Evolutionary conservation across 140 eudicot genomes (phyloP).

Genomic region (Stevia rebaudiana): DNA sequence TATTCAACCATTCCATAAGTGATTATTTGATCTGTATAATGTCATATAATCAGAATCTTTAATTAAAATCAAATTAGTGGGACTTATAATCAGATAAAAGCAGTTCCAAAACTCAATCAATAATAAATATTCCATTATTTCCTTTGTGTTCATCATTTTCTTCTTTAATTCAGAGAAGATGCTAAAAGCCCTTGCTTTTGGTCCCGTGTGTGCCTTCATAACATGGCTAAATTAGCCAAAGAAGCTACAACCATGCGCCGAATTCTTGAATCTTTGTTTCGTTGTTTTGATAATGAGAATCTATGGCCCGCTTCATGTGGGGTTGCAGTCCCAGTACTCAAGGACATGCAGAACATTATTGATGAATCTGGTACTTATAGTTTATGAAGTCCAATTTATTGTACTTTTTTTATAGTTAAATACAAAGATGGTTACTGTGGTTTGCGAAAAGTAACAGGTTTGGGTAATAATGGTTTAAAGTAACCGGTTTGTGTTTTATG

Average conservation of each 20-base stretch:
- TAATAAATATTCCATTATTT: not conserved
- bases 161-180: conserved; percentile 46
- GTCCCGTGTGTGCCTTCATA: conserved; percentile 74
- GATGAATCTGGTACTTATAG: conserved; percentile 51
- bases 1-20: not conserved
- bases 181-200: conserved; percentile 63
- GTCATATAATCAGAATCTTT: not conserved
- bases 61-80: not conserved
- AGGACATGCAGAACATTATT: conserved; percentile 62
- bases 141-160: not conserved
- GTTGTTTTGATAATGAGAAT: conserved; percentile 53
- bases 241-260: conserved; percentile 87
- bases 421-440: no score
- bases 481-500: no score
- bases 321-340: conserved; percentile 59
- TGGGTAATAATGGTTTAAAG: no score
- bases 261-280: conserved; percentile 69
- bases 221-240: conserved; percentile 73
- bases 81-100: conserved; percentile 1
- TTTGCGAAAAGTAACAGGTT: no score
- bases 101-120: not conserved
- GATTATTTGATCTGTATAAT: not conserved
- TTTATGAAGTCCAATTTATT: not conserved
- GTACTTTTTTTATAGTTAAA: not conserved
- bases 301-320: conserved; percentile 56